These are phyloP conservation scores for Podospora sp. DNA, from an alignment of 495 filamentous ascomycete genomes.

Conservation along the genomic window DNA sequence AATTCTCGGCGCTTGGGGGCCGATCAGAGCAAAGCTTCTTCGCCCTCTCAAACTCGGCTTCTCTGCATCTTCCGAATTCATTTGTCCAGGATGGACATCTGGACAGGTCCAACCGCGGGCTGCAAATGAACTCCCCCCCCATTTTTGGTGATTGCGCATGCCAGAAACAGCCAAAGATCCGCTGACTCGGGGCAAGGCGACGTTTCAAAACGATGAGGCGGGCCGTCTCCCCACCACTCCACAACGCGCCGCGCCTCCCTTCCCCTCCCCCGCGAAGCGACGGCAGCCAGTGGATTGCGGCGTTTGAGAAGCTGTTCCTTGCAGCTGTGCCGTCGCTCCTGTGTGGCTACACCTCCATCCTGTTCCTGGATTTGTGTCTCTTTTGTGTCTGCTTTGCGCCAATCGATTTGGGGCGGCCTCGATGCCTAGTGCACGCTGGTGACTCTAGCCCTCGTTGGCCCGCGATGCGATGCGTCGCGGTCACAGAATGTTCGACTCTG, in stretches of 20 bases:
- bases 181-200: constrained; percentile 16
- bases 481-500: constrained; percentile 15
- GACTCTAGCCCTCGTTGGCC: not conserved
- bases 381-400: constrained; percentile 12
- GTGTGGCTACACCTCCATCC: constrained; percentile 19
- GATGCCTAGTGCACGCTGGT: not conserved
- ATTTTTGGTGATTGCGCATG: not conserved
- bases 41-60: not conserved
- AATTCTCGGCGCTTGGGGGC: constrained; percentile 6
- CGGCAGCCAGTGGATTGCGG: constrained; percentile 14
- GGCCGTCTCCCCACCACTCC: constrained; percentile 2
- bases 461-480: not conserved
- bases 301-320: constrained; percentile 30
- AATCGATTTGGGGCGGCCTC: constrained; percentile 19
- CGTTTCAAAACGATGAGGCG: constrained; percentile 20
- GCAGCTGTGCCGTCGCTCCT: constrained; percentile 16
- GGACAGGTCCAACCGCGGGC: not conserved
- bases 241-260: not conserved
- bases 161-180: not conserved
- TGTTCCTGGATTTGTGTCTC: constrained; percentile 5
- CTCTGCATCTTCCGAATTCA: constrained; percentile 13
- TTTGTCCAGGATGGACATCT: not conserved
- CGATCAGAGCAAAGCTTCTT: not conserved
- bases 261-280: constrained; percentile 9
- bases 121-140: not conserved